Base-by-base conservation (phyloP, 352 stramenopile species). In the Phytophthora ramorum region DNA sequence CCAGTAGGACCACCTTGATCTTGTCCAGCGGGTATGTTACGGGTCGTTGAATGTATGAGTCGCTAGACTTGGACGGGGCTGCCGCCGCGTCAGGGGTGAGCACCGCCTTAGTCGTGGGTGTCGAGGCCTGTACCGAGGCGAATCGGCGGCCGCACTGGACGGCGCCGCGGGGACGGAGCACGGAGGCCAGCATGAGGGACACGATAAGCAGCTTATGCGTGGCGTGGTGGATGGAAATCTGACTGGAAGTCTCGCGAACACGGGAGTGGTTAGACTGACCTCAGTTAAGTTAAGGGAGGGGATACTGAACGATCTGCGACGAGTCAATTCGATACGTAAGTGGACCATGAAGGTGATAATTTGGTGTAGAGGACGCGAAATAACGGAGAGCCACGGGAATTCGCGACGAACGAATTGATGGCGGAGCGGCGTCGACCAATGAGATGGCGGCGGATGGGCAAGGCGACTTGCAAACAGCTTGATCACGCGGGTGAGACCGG, bases 1-100 rank as follows among this genome's bases (percentile, higher is more conserved):
- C 86, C 45, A 94, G 64, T 43, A 94, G 73, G 37, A 94, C 86
- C 32, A 94, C 86, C 69, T 94, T 94, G 58, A 92, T 78, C 72
- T 92, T 92, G 58, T 92, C 71, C 20, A 93, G 69, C 16, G 85
- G 85, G 54, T 89, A 92, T 46, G 83, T 90, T 67, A 91, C 85
- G 9, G 83, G 81, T 0, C 85, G 85, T n/a, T 78, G 57, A 17
- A 93, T 50, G 60, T 93, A 91, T 48, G 66, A 16, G 34, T 67
- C 58, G 10, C 26, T 57, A 24, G 17, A 47, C 54, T 69, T 66
- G 17, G 26, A 32, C 26, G 20, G 6, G 37, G 69, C 53, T 2
- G 58, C 24, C 0, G 65, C 44, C 4, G 66, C 56, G 22, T 67
- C 57, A 2, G 65, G 46, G 9, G 60, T 66, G 12, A 70, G 48